A percentile compares a stretch with the other conserved stretches of the same genome.
These are phyloP conservation scores for Penicillium sp. DNA, from an alignment of 2,329 filamentous ascomycete genomes.

Conservation along the genomic window DNA sequence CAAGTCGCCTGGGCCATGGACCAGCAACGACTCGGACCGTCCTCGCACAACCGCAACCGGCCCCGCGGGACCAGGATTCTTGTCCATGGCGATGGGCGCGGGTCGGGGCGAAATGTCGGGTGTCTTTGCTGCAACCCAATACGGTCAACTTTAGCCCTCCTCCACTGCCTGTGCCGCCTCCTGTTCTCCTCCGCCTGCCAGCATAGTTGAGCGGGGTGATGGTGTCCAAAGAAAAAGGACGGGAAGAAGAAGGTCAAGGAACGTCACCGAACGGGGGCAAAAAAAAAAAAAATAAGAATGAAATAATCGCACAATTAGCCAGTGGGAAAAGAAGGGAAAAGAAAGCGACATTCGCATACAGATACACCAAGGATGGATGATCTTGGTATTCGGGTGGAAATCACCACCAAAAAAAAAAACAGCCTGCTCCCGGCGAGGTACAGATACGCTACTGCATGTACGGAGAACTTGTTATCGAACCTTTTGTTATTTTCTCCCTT, in stretches of 20 bases:
- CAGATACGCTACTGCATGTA: constrained; percentile 31
- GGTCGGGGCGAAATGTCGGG: constrained; percentile 28
- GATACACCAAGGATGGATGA: background rate
- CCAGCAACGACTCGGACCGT: constrained; percentile 40
- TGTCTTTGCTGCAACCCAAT: constrained; percentile 2
- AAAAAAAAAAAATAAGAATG: background rate
- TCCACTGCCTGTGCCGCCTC: background rate
- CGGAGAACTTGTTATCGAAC: constrained; percentile 14
- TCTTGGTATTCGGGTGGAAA: background rate
- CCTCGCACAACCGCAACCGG: constrained; percentile 37
- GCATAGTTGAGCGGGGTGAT: background rate
- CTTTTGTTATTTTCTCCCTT: background rate
- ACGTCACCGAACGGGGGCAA: background rate
- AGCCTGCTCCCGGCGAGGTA: constrained; percentile 26
- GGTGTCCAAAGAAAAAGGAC: background rate
- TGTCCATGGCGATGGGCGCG: constrained; percentile 33
- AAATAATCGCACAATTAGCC: background rate
- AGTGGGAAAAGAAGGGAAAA: background rate
- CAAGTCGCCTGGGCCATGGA: constrained; percentile 17
- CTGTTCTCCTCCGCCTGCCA: background rate
- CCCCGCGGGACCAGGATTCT: constrained; percentile 32
- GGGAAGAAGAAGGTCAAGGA: background rate
- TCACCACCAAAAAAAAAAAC: background rate
- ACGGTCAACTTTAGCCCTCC: too few species aligned
- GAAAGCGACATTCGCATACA: background rate